These are phyloP conservation scores for Cytospora schulzeri DNA, from an alignment of 2,329 filamentous ascomycete species.

Conservation along the genomic window DNA sequence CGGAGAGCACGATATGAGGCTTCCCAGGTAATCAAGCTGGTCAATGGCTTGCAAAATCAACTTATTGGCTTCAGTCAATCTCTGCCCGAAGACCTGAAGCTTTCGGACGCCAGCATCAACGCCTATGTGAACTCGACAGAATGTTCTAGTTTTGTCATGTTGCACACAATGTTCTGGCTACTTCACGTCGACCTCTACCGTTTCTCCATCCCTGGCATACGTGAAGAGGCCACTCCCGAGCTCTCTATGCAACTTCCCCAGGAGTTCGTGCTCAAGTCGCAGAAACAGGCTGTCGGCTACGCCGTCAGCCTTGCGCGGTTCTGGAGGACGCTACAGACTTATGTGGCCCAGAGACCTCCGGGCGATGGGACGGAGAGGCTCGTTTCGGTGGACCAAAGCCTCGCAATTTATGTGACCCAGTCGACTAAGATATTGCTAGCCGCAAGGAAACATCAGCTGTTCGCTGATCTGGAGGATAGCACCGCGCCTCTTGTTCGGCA, in stretches of 20 bases:
- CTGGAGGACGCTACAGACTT: conserved; percentile 38
- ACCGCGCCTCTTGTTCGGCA: conserved; percentile 42
- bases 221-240: conserved; percentile 38
- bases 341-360: conserved; percentile 34
- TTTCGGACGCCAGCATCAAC: conserved; percentile 40
- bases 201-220: conserved; percentile 41
- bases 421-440: conserved; percentile 38
- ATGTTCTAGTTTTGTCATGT: conserved; percentile 40
- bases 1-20: conserved; percentile 35
- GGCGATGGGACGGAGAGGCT: conserved; percentile 23
- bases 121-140: conserved; percentile 37
- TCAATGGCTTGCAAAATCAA: conserved; percentile 42
- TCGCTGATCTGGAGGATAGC: conserved; percentile 39
- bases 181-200: conserved; percentile 45
- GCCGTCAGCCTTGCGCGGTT: conserved; percentile 42
- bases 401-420: conserved; percentile 31
- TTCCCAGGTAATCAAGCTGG: conserved; percentile 42
- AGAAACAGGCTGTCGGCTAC: conserved; percentile 44
- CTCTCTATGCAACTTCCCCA: conserved; percentile 39
- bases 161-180: conserved; percentile 41
- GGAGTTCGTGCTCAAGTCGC: conserved; percentile 41
- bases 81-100: conserved; percentile 38
- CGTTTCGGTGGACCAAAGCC: conserved; percentile 28
- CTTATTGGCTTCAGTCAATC: conserved; percentile 41
- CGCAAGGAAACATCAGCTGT: conserved; percentile 41